Conservation (phyloP, 2,329 filamentous ascomycete species). For the Botrytis aclada region DNA sequence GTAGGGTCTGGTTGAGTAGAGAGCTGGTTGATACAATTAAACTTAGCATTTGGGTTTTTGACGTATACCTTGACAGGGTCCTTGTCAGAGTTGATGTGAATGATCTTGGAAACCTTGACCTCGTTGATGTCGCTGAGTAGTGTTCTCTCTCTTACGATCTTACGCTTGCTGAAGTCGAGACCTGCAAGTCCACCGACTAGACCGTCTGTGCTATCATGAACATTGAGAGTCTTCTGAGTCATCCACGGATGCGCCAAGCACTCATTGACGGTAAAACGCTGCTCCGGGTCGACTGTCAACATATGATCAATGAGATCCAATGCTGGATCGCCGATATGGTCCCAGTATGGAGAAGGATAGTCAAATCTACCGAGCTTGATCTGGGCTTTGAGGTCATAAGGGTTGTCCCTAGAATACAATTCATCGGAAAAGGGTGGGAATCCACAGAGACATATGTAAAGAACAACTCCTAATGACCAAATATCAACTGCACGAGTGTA, state of each 20-base stretch:
- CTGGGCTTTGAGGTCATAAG: slow-evolving; percentile 82
- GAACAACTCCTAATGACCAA: slow-evolving; percentile 95
- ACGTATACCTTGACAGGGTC: slow-evolving; percentile 69
- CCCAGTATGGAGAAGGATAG: slow-evolving; percentile 96
- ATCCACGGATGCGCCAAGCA: slow-evolving; percentile 92
- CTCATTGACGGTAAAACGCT: slow-evolving; percentile 83
- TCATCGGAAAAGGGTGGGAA: slow-evolving; percentile 98
- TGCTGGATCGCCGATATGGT: slow-evolving; percentile 79
- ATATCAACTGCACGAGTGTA: slow-evolving; percentile 96
- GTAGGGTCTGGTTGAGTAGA: slow-evolving; percentile 22
- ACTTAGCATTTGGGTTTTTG: slow-evolving; percentile 58
- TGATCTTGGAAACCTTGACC: slow-evolving; percentile 59
- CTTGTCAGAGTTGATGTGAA: slow-evolving; percentile 52
- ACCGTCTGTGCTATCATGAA: slow-evolving; percentile 86
- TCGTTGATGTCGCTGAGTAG: slow-evolving; percentile 79
- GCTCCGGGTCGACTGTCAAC: slow-evolving; percentile 82
- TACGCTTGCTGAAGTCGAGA: slow-evolving; percentile 81
- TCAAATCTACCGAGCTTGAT: slow-evolving; percentile 87
- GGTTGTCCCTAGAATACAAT: slow-evolving; percentile 75
- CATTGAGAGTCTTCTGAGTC: slow-evolving; percentile 56
- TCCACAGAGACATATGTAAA: slow-evolving; percentile 95
- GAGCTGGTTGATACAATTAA: slow-evolving; percentile 44
- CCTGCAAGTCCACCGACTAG: slow-evolving; percentile 80
- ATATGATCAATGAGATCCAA: slow-evolving; percentile 91
- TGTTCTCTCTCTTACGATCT: slow-evolving; percentile 77